Evolutionary conservation across 1,284 basidiomycete species (phyloP).

Genomic region (Cutaneotrichosporon cutaneum): DNA sequence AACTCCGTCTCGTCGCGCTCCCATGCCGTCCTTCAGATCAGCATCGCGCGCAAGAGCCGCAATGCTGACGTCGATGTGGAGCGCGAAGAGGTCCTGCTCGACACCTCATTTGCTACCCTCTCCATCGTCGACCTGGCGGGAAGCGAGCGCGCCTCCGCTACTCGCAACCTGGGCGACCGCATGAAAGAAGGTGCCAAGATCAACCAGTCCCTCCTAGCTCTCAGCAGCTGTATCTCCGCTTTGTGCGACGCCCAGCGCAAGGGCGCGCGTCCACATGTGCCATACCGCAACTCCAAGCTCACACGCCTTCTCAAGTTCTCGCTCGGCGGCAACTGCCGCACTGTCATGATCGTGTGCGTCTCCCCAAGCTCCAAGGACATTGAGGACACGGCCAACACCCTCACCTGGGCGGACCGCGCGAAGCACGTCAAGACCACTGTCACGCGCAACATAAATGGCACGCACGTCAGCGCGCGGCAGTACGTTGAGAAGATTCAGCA

Average conservation of each 20-base stretch:
- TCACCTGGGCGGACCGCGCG: slow-evolving; percentile 91
- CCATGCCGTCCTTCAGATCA: slow-evolving; percentile 92
- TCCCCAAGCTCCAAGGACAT: slow-evolving; percentile 91
- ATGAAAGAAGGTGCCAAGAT: slow-evolving; percentile 98
- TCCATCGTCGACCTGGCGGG: slow-evolving; percentile 97
- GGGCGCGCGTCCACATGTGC: slow-evolving; percentile 81
- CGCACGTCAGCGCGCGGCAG: slow-evolving; percentile 86
- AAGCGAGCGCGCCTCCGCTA: slow-evolving; percentile 90
- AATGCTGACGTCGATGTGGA: slow-evolving; percentile 47
- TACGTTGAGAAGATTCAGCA: slow-evolving; percentile 91
- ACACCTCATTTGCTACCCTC: slow-evolving; percentile 82
- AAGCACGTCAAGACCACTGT: slow-evolving; percentile 93
- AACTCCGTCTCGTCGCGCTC: slow-evolving; percentile 94
- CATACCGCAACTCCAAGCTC: slow-evolving; percentile 94
- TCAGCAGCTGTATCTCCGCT: slow-evolving; percentile 95
- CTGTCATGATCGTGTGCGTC: slow-evolving; percentile 95
- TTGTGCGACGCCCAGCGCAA: slow-evolving; percentile 70
- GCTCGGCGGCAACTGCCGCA: slow-evolving; percentile 94
- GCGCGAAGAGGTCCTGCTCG: slow-evolving; percentile 32
- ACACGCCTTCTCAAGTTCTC: slow-evolving; percentile 94
- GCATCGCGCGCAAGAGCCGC: slow-evolving; percentile 73
- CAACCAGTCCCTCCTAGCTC: slow-evolving; percentile 91
- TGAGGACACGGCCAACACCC: slow-evolving; percentile 95
- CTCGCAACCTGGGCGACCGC: slow-evolving; percentile 92
- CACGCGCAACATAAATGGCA: slow-evolving; percentile 87